These are phyloP conservation scores for Penicillium bialowiezense DNA, from an alignment of 495 filamentous ascomycete genomes.

Conservation along the genomic window DNA sequence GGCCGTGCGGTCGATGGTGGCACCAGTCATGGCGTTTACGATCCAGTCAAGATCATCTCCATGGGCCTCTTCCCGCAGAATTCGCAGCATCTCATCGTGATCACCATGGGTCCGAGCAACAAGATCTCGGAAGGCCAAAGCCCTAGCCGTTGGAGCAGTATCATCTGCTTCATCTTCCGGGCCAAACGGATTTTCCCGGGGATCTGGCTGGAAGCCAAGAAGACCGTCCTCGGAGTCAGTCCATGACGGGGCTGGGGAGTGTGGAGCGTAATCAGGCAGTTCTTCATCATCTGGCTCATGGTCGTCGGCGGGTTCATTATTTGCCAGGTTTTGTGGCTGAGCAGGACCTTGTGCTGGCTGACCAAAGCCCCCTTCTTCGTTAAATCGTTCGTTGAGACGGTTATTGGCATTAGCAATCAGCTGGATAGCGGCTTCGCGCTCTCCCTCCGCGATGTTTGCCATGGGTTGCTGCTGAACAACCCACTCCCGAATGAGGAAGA, in stretches of 20 bases:
- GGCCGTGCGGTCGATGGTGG: slow-evolving; percentile 1
- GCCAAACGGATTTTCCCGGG: background rate
- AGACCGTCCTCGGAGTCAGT: slow-evolving; percentile 21
- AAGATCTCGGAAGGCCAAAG: slow-evolving; percentile 51
- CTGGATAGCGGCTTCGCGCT: slow-evolving; percentile 41
- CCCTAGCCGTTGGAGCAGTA: slow-evolving; percentile 14
- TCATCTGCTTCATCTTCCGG: slow-evolving; percentile 1
- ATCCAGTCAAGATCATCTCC: slow-evolving; percentile 54
- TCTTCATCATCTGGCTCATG: slow-evolving; percentile 17
- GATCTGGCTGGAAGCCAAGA: slow-evolving; percentile 7
- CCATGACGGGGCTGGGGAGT: slow-evolving; percentile 23
- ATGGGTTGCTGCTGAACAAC: slow-evolving; percentile 96
- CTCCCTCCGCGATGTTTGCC: slow-evolving; percentile 54
- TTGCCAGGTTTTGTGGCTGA: slow-evolving; percentile 6
- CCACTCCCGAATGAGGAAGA: slow-evolving; percentile 96
- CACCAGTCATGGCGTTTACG: slow-evolving; percentile 34
- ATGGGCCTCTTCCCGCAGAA: slow-evolving; percentile 60
- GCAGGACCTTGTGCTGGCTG: slow-evolving; percentile 6
- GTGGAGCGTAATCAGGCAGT: slow-evolving; percentile 5
- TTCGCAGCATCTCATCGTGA: slow-evolving; percentile 54
- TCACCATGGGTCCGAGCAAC: slow-evolving; percentile 53
- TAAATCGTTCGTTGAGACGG: slow-evolving; percentile 19
- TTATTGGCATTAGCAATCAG: slow-evolving; percentile 44
- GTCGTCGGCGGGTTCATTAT: slow-evolving; percentile 12
- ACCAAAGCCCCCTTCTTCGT: slow-evolving; percentile 6